phyloP scores from a whole-genome alignment of 805 yeast species.

The Barnettozyma siamensis region DNA sequence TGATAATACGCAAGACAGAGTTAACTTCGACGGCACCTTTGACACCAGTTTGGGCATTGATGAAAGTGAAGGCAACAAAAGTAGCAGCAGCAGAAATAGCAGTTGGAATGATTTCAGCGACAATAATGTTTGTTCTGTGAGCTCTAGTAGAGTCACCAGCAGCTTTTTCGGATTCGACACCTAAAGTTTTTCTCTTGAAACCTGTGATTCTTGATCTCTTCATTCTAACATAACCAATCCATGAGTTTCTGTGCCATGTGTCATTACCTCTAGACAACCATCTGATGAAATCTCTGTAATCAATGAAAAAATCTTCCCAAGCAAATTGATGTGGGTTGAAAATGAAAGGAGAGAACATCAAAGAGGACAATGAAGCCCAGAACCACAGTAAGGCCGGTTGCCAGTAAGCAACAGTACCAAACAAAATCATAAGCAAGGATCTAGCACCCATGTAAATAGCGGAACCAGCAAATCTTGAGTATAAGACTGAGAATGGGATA shows the following conservation, averaged over 20 bases:
- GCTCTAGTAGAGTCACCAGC: conserved; percentile 85
- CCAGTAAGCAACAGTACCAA: conserved; percentile 79
- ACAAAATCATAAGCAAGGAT: conserved; percentile 63
- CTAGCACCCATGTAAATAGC: conserved; percentile 84
- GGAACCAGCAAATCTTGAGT: conserved; percentile 74
- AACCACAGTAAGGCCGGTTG: conserved; percentile 93
- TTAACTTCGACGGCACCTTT: conserved; percentile 47
- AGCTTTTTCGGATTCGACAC: conserved; percentile 74
- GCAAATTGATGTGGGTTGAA: conserved; percentile 98
- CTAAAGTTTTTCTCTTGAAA: conserved; percentile 67
- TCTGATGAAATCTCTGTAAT: conserved; percentile 88
- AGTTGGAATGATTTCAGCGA: conserved; percentile 70
- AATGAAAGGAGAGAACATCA: conserved; percentile 86
- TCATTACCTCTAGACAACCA: conserved; percentile 91
- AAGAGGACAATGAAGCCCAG: conserved; percentile 88
- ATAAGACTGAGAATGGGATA: conserved; percentile 67
- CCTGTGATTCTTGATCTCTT: conserved; percentile 83
- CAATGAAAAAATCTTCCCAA: conserved; percentile 93
- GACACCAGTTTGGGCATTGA: conserved; percentile 86
- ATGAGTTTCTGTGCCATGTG: conserved; percentile 82
- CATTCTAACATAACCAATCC: conserved; percentile 81
- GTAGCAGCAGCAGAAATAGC: conserved; percentile 71
- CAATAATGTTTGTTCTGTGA: conserved; percentile 64
- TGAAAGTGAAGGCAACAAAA: conserved; percentile 73
- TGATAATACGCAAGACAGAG: conserved; percentile 63